These are phyloP conservation scores for Oryza coarctata DNA, from an alignment of 176 grass and related monocot genomes.

Conservation along the genomic window DNA sequence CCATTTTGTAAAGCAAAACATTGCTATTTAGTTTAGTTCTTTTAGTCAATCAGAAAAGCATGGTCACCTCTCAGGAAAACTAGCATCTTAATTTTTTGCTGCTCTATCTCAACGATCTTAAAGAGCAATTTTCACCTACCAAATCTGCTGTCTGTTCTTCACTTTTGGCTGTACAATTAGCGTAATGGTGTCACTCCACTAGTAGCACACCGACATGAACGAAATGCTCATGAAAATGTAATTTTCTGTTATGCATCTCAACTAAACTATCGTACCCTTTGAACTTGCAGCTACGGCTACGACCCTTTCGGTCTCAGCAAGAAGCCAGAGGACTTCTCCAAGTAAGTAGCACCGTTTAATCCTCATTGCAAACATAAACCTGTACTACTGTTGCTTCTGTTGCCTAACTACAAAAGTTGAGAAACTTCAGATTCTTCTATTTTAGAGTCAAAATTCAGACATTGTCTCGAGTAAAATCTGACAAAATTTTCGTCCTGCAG, in stretches of 20 bases:
- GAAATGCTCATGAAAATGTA: background rate
- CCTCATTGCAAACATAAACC: background rate
- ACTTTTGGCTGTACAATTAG: background rate
- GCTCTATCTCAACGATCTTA: background rate
- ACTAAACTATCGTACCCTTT: slow-evolving; percentile 6
- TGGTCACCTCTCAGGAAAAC: background rate
- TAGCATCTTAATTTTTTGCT: background rate
- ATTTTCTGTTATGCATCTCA: background rate
- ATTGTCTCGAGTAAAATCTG: background rate
- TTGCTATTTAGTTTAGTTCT: background rate
- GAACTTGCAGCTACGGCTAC: slow-evolving; percentile 81
- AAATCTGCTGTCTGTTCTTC: background rate
- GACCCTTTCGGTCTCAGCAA: slow-evolving; percentile 96
- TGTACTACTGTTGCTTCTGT: background rate
- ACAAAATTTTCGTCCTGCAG: slow-evolving; percentile 37
- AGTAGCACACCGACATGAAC: background rate
- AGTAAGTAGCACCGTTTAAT: slow-evolving; percentile 48
- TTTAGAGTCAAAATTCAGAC: background rate
- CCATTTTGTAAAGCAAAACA: background rate
- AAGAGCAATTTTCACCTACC: too few relatives aligned
- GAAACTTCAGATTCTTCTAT: background rate
- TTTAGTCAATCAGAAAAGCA: background rate
- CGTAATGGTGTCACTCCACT: background rate
- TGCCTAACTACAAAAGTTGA: too few relatives aligned
- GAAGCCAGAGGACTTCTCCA: slow-evolving; percentile 93